Evolutionary conservation across 805 yeast species (phyloP).

Genomic region (Kodamaea kaohsiungensis): DNA sequence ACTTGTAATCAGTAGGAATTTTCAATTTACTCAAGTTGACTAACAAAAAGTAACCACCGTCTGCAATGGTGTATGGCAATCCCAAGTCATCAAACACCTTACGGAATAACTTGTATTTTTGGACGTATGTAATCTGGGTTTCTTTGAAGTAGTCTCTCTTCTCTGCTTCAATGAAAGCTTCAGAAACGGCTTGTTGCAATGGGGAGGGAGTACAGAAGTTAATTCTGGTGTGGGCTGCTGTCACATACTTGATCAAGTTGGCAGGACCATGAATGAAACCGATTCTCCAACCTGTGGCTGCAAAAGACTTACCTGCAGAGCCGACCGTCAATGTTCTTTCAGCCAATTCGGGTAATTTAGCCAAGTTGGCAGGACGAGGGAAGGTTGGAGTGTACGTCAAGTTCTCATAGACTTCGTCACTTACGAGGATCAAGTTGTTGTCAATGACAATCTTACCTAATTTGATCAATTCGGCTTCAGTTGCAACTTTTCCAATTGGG

Average conservation of each 20-base stretch:
- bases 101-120: conserved; percentile 74
- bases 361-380: conserved; percentile 80
- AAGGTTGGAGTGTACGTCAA: conserved; percentile 69
- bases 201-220: conserved; percentile 92
- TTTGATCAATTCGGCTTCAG: conserved; percentile 66
- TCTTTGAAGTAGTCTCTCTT: conserved; percentile 64
- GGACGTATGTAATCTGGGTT: conserved; percentile 66
- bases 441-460: conserved; percentile 85
- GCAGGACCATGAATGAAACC: conserved; percentile 93
- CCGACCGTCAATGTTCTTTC: conserved; percentile 87
- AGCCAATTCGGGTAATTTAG: conserved; percentile 66
- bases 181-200: conserved; percentile 87
- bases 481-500: conserved; percentile 91
- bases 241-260: conserved; percentile 76
- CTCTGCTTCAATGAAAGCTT: conserved; percentile 65
- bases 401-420: conserved; percentile 96
- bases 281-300: conserved; percentile 99
- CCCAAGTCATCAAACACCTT: conserved; percentile 82
- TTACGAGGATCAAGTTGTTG: conserved; percentile 76
- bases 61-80: conserved; percentile 86
- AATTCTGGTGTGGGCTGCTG: conserved; percentile 91
- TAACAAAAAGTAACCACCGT: conserved; percentile 90
- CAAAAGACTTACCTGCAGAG: conserved; percentile 96
- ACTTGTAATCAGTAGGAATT: conserved; percentile 70
- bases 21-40: conserved; percentile 84